A percentile compares a stretch with the other conserved stretches of the same genome.
phyloP scores from a whole-genome alignment of 345 rosid species.

The Adansonia digitata region DNA sequence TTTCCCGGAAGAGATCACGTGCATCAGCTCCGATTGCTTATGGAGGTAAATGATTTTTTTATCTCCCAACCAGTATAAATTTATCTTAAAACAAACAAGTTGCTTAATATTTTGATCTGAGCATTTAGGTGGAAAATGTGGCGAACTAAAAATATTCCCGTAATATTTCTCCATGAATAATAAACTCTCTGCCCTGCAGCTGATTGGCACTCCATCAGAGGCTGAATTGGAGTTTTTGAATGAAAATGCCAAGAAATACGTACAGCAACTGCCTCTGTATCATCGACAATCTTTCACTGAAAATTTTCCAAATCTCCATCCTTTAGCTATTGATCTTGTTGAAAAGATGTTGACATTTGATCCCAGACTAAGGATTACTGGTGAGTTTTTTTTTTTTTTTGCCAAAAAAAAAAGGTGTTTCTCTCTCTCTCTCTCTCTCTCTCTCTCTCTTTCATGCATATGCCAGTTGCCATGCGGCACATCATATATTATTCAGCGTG shows the following conservation, averaged over 20 bases:
- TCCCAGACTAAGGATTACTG: constrained; percentile 70
- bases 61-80: not conserved
- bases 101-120: not conserved
- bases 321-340: constrained; percentile 69
- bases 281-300: constrained; percentile 67
- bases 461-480: not conserved
- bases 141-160: not conserved
- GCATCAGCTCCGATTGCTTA: constrained; percentile 75
- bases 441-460: not conserved
- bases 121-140: not conserved
- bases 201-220: too few relatives aligned
- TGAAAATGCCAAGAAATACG: constrained; percentile 75
- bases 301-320: constrained; percentile 64
- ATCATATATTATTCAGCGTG: not conserved
- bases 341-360: constrained; percentile 93
- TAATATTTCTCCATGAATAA: constrained; percentile 5
- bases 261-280: constrained; percentile 49
- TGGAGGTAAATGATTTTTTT: constrained; percentile 52
- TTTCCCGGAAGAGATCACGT: constrained; percentile 87
- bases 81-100: not conserved
- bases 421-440: too few relatives aligned
- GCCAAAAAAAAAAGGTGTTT: not conserved
- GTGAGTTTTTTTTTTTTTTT: constrained; percentile 42
- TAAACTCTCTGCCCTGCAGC: constrained; percentile 38
- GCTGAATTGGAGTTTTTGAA: constrained; percentile 64